phyloP scores from a whole-genome alignment of 805 yeast species.

The Starmerella kuoi region DNA sequence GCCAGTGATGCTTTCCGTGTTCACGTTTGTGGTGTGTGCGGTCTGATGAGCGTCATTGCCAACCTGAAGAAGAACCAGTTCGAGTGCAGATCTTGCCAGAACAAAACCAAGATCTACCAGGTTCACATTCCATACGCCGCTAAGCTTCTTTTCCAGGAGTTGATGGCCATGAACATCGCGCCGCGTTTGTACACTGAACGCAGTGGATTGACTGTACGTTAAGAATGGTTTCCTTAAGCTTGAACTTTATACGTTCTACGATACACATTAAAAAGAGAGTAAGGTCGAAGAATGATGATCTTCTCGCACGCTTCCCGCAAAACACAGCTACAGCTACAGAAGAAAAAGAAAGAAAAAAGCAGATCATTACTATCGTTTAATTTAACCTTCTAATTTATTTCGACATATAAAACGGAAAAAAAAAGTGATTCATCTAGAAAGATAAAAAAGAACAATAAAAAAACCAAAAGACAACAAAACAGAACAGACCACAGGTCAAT shows the following conservation, averaged over 20 bases:
- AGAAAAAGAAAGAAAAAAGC: no score
- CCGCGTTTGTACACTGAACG: slow-evolving; percentile 95
- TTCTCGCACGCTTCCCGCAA: no score
- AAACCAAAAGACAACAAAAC: no score
- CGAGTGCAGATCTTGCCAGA: slow-evolving; percentile 97
- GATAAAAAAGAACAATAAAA: no score
- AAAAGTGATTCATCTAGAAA: no score
- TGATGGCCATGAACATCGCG: slow-evolving; percentile 98
- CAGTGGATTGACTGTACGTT: slow-evolving; percentile 39
- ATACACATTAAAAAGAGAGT: background rate
- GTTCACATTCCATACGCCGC: slow-evolving; percentile 98
- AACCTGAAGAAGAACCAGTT: slow-evolving; percentile 94
- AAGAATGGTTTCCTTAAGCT: background rate
- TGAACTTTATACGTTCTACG: background rate
- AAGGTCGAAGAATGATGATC: no score
- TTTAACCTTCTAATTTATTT: no score
- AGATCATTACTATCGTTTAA: no score
- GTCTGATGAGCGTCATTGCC: slow-evolving; percentile 95
- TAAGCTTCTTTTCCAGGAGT: slow-evolving; percentile 91
- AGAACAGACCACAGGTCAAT: no score
- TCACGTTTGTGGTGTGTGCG: slow-evolving; percentile 96
- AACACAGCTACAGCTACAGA: no score
- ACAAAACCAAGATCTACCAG: slow-evolving; percentile 95
- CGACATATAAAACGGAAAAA: no score
- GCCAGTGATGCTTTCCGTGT: slow-evolving; percentile 98